These are phyloP conservation scores for Curvularia sp. DNA, from an alignment of 2,329 filamentous ascomycete species.

Conservation along the genomic window DNA sequence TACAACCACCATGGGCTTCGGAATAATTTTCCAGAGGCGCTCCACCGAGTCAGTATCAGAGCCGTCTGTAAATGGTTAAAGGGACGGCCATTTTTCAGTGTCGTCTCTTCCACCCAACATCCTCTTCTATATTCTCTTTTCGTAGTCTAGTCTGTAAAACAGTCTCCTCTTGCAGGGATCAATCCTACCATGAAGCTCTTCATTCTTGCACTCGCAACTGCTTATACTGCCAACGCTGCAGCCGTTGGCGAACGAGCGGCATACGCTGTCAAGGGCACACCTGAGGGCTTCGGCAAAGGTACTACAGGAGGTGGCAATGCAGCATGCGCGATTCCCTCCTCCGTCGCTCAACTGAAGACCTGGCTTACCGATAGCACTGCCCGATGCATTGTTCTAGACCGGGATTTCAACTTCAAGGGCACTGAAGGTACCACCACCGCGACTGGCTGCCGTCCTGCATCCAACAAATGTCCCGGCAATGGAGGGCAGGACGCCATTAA, in stretches of 20 bases:
- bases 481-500: constrained; percentile 67
- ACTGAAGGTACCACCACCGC: constrained; percentile 62
- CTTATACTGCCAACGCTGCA: constrained; percentile 24
- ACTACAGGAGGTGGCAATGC: constrained; percentile 34
- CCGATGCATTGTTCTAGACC: constrained; percentile 66
- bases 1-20: neutral
- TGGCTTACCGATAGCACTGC: constrained; percentile 64
- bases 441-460: constrained; percentile 65
- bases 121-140: neutral
- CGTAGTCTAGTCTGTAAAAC: neutral
- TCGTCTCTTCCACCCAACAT: too few relatives aligned
- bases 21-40: constrained; percentile 1
- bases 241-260: constrained; percentile 25
- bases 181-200: constrained; percentile 11
- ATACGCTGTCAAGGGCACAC: constrained; percentile 35
- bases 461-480: constrained; percentile 52
- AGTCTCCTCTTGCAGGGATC: neutral
- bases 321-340: constrained; percentile 22
- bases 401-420: constrained; percentile 63
- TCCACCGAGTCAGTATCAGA: neutral
- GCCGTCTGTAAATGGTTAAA: neutral
- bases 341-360: constrained; percentile 61
- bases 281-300: constrained; percentile 39
- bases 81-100: neutral
- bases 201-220: constrained; percentile 16